Conservation (phyloP, 2,329 filamentous ascomycete species). For the Colletotrichum sublineola region DNA sequence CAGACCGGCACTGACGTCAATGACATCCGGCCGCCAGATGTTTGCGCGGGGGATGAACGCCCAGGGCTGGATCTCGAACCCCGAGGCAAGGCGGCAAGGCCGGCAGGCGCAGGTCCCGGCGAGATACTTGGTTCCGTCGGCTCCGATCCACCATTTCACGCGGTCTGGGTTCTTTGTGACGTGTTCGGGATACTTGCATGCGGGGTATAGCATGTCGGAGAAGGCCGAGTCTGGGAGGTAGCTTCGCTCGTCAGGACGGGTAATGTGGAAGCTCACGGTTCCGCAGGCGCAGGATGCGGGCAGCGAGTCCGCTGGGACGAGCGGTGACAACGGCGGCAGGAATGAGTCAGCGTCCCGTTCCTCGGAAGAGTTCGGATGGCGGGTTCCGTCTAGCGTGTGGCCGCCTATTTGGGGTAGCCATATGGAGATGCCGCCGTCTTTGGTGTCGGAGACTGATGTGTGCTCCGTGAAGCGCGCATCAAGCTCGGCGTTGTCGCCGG, state of each 20-base stretch:
- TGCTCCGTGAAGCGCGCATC: constrained; percentile 40
- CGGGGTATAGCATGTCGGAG: constrained; percentile 57
- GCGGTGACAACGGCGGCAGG: not conserved
- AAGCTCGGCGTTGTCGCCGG: not conserved
- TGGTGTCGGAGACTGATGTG: constrained; percentile 49
- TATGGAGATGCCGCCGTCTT: constrained; percentile 53
- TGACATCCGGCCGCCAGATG: constrained; percentile 64
- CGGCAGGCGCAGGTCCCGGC: constrained; percentile 72
- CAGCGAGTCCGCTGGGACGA: constrained; percentile 29
- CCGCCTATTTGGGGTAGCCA: constrained; percentile 45
- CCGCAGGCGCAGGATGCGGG: constrained; percentile 48
- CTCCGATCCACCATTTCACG: constrained; percentile 72
- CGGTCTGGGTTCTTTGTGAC: constrained; percentile 58
- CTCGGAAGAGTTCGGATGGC: not conserved
- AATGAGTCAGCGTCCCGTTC: not conserved
- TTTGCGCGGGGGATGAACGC: constrained; percentile 73
- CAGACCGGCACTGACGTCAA: constrained; percentile 75
- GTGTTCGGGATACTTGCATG: not conserved
- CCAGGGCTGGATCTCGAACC: constrained; percentile 76
- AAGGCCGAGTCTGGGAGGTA: constrained; percentile 60
- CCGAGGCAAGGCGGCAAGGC: constrained; percentile 71
- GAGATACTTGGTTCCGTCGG: constrained; percentile 63
- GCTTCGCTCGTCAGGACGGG: constrained; percentile 64
- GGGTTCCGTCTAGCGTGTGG: not conserved
- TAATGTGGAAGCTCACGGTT: constrained; percentile 67